A percentile compares a stretch with the other conserved stretches of the same genome.
phyloP scores from a whole-genome alignment of 768 basidiomycete genomes.

The Arthromyces matolae region DNA sequence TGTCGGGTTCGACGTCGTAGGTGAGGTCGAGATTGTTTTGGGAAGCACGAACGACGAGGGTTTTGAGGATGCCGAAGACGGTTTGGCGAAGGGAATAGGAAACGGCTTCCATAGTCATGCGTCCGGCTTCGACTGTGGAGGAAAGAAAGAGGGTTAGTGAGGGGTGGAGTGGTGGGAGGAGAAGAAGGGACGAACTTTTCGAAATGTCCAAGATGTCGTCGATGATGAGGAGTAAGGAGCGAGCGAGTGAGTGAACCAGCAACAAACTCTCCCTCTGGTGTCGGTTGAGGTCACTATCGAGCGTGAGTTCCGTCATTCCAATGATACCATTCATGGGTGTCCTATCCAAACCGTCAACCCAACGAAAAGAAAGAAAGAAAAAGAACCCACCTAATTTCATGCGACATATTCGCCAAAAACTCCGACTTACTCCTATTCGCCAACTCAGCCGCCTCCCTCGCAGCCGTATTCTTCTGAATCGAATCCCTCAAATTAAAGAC shows the following conservation, averaged over 20 bases:
- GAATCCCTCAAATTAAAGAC: constrained; percentile 94
- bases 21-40: constrained; percentile 96
- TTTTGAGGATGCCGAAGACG: constrained; percentile 96
- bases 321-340: constrained; percentile 99
- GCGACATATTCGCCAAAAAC: constrained; percentile 98
- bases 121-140: constrained; percentile 86
- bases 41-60: constrained; percentile 93
- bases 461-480: constrained; percentile 98
- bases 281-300: constrained; percentile 92
- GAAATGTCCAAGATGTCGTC: constrained; percentile 99
- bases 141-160: constrained; percentile 15
- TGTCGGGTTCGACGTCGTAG: constrained; percentile 92
- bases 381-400: constrained; percentile 84
- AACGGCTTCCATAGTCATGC: constrained; percentile 99
- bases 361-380: background rate
- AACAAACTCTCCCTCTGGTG: constrained; percentile 94
- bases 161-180: constrained; percentile 10
- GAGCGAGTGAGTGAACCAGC: constrained; percentile 91
- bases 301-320: constrained; percentile 98
- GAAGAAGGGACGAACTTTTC: constrained; percentile 68
- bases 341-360: constrained; percentile 35
- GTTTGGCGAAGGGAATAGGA: constrained; percentile 96
- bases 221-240: constrained; percentile 91
- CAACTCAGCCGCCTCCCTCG: constrained; percentile 93
- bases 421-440: constrained; percentile 98